phyloP scores from a whole-genome alignment of 768 basidiomycete species.

The Naganishia friedmannii region DNA sequence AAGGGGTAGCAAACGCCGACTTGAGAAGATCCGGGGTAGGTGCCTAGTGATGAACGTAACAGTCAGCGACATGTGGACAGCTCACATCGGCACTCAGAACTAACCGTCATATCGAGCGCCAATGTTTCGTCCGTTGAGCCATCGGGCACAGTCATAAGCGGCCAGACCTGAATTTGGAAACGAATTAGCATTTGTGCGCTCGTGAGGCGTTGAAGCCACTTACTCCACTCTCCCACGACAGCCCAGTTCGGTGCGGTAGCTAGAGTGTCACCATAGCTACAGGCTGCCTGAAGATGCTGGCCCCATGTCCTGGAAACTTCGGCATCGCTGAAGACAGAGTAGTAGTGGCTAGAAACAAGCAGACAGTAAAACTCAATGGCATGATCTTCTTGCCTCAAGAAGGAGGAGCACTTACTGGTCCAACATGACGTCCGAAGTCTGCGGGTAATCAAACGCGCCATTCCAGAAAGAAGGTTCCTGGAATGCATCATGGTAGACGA shows the following conservation, averaged over 20 bases:
- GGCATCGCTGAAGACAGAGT: conserved; percentile 48
- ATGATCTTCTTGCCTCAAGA: not conserved
- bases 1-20: conserved; percentile 40
- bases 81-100: not conserved
- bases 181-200: not conserved
- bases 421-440: conserved; percentile 45
- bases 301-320: conserved; percentile 38
- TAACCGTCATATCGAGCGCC: conserved; percentile 52
- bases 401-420: conserved; percentile 36
- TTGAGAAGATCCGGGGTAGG: conserved; percentile 32
- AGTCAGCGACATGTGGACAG: not conserved
- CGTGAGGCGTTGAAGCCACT: not conserved
- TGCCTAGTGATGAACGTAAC: conserved; percentile 13
- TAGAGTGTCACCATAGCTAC: conserved; percentile 27
- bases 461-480: conserved; percentile 34
- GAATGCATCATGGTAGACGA: conserved; percentile 50
- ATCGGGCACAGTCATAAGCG: conserved; percentile 50
- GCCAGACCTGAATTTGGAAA: conserved; percentile 34
- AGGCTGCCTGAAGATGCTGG: conserved; percentile 39
- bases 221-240: conserved; percentile 51
- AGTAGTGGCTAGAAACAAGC: conserved; percentile 33
- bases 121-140: conserved; percentile 47
- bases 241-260: conserved; percentile 43
- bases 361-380: not conserved
- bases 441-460: conserved; percentile 36